Evolutionary conservation across 192 early-diverging fungal species (phyloP).

Genomic region (Backusella macrospora): DNA sequence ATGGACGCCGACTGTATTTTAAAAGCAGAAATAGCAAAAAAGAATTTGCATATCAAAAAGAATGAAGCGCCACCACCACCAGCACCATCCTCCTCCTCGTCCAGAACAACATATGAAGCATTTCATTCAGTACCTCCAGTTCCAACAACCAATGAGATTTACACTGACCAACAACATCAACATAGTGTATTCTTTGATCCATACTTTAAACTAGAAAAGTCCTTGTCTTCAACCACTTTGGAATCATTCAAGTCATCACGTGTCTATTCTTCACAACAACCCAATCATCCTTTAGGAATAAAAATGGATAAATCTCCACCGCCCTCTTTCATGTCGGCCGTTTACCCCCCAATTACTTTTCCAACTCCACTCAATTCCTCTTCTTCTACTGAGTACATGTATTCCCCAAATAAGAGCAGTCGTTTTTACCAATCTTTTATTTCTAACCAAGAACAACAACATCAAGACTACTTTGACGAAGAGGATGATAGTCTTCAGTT

Average conservation of each 20-base stretch:
- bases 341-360: conserved; percentile 13
- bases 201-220: neutral
- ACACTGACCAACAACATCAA: conserved; percentile 31
- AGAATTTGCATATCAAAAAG: conserved; percentile 94
- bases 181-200: conserved; percentile 18
- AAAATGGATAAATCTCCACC: no score
- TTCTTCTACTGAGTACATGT: neutral
- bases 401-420: neutral
- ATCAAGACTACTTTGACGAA: no score
- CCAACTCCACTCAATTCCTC: neutral
- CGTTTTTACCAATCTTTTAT: neutral
- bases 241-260: neutral
- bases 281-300: neutral
- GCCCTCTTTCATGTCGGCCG: neutral
- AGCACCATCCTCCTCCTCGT: conserved; percentile 1
- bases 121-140: conserved; percentile 43
- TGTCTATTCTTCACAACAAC: neutral
- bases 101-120: conserved; percentile 31
- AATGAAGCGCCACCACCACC: conserved; percentile 40
- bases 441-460: no score
- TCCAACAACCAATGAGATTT: conserved; percentile 44
- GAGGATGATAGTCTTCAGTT: neutral
- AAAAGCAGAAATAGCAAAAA: conserved; percentile 99
- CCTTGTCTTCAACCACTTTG: neutral
- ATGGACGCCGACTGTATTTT: conserved; percentile 88